Evolutionary conservation across 2,329 filamentous ascomycete species (phyloP), one percentile per base, ranked within the genome.

Genomic region (Aspergillus sp.): DNA sequence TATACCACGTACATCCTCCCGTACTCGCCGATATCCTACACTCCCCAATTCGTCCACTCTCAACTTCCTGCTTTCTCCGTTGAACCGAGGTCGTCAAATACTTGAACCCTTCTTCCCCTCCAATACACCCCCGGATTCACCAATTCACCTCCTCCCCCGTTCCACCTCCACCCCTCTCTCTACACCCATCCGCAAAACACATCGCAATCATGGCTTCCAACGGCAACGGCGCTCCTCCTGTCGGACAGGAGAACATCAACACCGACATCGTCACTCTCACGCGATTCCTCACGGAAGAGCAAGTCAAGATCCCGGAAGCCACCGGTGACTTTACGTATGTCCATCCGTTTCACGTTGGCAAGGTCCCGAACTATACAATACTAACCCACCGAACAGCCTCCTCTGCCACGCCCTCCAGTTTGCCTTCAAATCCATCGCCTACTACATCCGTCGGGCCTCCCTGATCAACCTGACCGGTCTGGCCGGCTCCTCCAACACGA

Each of bases 391-490:
- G 9, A 2, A 26, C 66, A 96, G 92, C 66, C 83, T 99, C 49
- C 85, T 99, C 54, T 96, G 91, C 82, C 94, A 99, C 73, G 92
- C 94, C 55, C 88, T 99, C 54, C 94, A 97, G 76, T 99, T 97
- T 81, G 93, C 94, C 60, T 99, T 99, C 87, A 99, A 99, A 81
- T 95, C 90, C 61, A 99, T 99, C 74, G 90, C 94, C 65, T 96
- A 97, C 82, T 99, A 96, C 81, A 99, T 99, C 75, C 92, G 93
- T 66, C 88, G 94, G 73, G 91, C 93, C 33, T 93, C 90, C 20
- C 80, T 99, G 60, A 93, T 97, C 78, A 96, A 96, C 80, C 84
- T 99, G 56, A 95, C 90, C 48, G 94, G 94, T 56, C 85, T 99
- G 45, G 94, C 94, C 57, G 94, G 94, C 54, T 94, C 93, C 55